Percentiles rank a stretch among this genome's conserved stretches.
Evolutionary conservation across 176 grass and related monocot species (phyloP).

Genomic region (Avena insularis): DNA sequence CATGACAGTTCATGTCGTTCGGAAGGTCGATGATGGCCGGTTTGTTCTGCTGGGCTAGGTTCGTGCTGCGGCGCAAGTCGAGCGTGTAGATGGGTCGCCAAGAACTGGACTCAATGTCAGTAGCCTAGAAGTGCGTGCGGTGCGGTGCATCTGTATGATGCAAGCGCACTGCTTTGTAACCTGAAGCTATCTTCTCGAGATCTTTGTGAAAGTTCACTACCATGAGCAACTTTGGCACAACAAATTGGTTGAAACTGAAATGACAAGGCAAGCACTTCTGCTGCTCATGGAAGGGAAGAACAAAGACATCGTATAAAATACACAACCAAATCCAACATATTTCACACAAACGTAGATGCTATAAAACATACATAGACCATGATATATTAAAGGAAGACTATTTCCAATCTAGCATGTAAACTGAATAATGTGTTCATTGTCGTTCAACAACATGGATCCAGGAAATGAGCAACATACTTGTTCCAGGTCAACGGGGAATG

Average conservation of each 20-base stretch:
- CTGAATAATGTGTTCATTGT: background rate
- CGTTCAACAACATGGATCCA: background rate
- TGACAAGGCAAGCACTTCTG: background rate
- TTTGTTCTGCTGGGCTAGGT: constrained; percentile 14
- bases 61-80: background rate
- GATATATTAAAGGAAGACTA: constrained; percentile 29
- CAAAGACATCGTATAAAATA: constrained; percentile 1
- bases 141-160: background rate
- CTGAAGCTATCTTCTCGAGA: background rate
- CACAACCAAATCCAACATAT: constrained; percentile 11
- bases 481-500: background rate
- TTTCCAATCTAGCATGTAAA: constrained; percentile 24
- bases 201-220: background rate
- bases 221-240: background rate
- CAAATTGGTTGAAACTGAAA: background rate
- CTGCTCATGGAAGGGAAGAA: background rate
- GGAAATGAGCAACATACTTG: background rate
- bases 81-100: background rate
- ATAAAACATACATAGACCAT: constrained; percentile 14
- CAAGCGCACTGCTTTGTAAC: background rate
- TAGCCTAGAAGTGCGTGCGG: background rate
- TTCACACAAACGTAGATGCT: background rate
- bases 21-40: background rate
- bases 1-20: constrained; percentile 34
- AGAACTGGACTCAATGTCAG: background rate